These are phyloP conservation scores for Pterula multifida DNA, from an alignment of 1,284 basidiomycete genomes.

Conservation along the genomic window DNA sequence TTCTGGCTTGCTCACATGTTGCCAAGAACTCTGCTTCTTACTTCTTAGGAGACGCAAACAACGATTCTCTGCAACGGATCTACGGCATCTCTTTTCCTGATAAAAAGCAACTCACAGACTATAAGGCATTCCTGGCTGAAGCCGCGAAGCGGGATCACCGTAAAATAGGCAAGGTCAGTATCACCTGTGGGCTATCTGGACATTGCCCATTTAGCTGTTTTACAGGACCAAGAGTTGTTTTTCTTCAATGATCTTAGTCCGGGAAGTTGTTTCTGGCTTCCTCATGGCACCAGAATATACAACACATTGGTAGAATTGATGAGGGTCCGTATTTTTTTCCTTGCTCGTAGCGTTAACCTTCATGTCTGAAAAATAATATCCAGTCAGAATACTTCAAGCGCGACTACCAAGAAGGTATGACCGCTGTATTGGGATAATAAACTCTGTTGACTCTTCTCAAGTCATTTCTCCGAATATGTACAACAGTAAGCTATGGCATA, in stretches of 20 bases:
- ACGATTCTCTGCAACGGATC: slow-evolving; percentile 93
- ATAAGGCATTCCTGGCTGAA: slow-evolving; percentile 94
- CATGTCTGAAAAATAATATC: slow-evolving; percentile 7
- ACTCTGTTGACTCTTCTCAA: slow-evolving; percentile 16
- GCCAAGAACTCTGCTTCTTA: slow-evolving; percentile 91
- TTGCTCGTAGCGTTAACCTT: slow-evolving; percentile 5
- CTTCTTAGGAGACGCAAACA: slow-evolving; percentile 91
- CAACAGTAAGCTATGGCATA: slow-evolving; percentile 95
- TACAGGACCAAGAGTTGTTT: slow-evolving; percentile 90
- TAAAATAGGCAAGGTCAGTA: slow-evolving; percentile 77
- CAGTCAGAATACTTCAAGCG: slow-evolving; percentile 77
- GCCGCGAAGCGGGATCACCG: slow-evolving; percentile 97
- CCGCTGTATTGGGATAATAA: slow-evolving; percentile 1
- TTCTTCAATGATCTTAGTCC: slow-evolving; percentile 97
- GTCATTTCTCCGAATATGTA: slow-evolving; percentile 99
- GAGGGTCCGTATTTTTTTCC: slow-evolving; percentile 43
- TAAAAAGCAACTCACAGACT: slow-evolving; percentile 89
- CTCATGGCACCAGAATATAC: slow-evolving; percentile 95
- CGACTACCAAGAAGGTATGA: slow-evolving; percentile 72
- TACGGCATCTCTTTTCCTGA: slow-evolving; percentile 99
- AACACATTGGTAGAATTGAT: slow-evolving; percentile 89
- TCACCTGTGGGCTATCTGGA: too few relatives aligned
- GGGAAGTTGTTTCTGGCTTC: slow-evolving; percentile 94
- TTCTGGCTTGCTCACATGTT: slow-evolving; percentile 1
- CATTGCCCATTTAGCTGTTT: slow-evolving; percentile 6